Evolutionary conservation across 805 yeast species (phyloP), one percentile per base, ranked within the genome.

Genomic region (Tetrapisispora namnaoensis): DNA sequence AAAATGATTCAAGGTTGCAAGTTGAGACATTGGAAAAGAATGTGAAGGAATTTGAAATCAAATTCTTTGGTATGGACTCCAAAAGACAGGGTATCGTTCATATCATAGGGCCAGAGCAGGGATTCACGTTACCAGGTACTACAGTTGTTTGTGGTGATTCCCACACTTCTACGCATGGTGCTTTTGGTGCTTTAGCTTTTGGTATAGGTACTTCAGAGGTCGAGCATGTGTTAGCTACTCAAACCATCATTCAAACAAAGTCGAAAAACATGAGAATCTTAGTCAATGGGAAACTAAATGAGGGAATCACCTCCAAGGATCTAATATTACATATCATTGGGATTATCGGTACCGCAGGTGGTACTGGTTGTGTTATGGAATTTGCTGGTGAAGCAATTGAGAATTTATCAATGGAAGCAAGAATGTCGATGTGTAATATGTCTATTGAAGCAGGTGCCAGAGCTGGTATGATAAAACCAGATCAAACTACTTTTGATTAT

Each of bases 401-500:
- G 69, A 79, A 77, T 54, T 76, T 93, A 53, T 79, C 95, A 32
- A 88, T 93, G 89, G 99, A 93, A 71, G 96, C 98, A 11, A 80
- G 99, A 71, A 93, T 93, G 99, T 89, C 98, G 48, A 93, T 93
- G 75, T 93, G 99, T 78, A 93, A 93, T 69, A 93, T 93, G 99
- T 83, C 98, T 42, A 91, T 93, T 62, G 99, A 93, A 73, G 99
- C 85, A 51, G 99, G 99, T 72, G 99, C 99, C 17, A 83, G 99
- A 73, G 98, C 99, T 27, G 99, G 99, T 71, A 88, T 93, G 97
- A 91, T 93, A 66, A 86, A 83, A 55, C 99, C 99, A 10, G 99
- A 93, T 66, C 85, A 89, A 55, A 81, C 68, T 47, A 91, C 98
- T 28, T 86, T 84, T 62, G 83, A 83, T 51, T 93, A 93, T 70